Conservation (phyloP, 257 asterid genomes). For the Nicotiana attenuata region DNA sequence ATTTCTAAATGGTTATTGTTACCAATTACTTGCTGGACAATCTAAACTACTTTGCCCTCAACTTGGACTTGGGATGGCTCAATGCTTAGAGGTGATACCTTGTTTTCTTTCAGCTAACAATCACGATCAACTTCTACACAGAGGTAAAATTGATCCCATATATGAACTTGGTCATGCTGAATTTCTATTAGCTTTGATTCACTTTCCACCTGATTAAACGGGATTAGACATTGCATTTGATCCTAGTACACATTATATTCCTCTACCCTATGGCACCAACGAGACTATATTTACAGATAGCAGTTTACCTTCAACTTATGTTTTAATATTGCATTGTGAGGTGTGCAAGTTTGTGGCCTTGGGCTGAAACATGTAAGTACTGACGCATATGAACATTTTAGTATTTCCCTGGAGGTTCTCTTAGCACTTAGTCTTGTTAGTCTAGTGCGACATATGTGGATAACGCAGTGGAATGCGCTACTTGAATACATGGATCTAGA, state of each 20-base stretch:
- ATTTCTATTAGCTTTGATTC: too few relatives aligned
- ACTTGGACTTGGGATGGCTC: too few relatives aligned
- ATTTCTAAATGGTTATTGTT: too few relatives aligned
- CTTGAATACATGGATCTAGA: conserved; percentile 72
- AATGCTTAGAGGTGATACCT: too few relatives aligned
- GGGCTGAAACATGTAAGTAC: background rate
- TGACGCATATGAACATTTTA: background rate
- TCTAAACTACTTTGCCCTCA: too few relatives aligned
- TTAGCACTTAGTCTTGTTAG: background rate
- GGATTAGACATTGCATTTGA: background rate
- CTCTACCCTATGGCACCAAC: background rate
- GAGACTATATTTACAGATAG: background rate
- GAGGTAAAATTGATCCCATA: too few relatives aligned
- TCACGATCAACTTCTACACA: too few relatives aligned
- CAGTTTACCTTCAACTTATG: background rate
- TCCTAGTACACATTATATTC: background rate
- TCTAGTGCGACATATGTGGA: conserved; percentile 33
- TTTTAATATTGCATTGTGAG: background rate
- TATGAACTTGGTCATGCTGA: too few relatives aligned
- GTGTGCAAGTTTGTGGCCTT: background rate
- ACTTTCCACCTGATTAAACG: too few relatives aligned
- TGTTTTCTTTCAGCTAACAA: too few relatives aligned
- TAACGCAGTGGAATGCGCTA: conserved; percentile 57
- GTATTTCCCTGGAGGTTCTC: background rate
- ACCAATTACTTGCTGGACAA: too few relatives aligned